Base-by-base conservation (phyloP, 2,329 filamentous ascomycete species). In the Magnaporthiopsis rhizophila region DNA sequence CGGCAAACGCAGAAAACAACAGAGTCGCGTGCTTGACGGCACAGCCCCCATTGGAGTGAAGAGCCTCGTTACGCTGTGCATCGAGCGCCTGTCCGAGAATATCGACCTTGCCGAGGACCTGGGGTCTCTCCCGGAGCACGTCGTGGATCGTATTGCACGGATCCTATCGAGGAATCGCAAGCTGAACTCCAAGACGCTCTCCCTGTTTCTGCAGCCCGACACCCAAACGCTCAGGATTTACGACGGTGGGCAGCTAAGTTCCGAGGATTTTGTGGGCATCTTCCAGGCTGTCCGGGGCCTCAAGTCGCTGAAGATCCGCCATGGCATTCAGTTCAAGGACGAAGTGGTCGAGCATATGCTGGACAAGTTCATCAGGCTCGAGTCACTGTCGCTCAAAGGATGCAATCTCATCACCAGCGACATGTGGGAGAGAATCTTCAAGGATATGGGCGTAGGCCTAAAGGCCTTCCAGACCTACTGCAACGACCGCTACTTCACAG, bases 311-410 rank as follows among this genome's bases (percentile, higher is more conserved):
- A 89, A 92, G 68, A 78, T 96, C 13, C 87, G 89, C 61, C 94
- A 93, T 71, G 91, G 89, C n/a, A 90, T 95, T 62, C 93, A 97
- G 72, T 89, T 97, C 80, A 97, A 96, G 75, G 90, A 97, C 71
- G 81, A 82, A 56, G 89, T 92, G 58, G 83, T 97, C 75, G 85
- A 91, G 63, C 97, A 94, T 73, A 84, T 97, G 71, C 80, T 91
- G 26, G 86, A 87, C 64, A 89, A 91, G 61, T 83, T 89, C 62
- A 83, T 86, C 62, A 76, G 83, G 11, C 79, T 97, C n/a, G 84
- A 87, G 66, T 82, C 86, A 64, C 80, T 98, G 58, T 90, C 92
- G 67, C 81, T 98, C 0, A 89, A 95, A 67, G 91, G 92, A 13
- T 87, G 91, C 12, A 98, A 97, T 69, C 84, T 98, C 0, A 79